A percentile compares a stretch with the other conserved stretches of the same genome.
phyloP scores from a whole-genome alignment of 805 yeast genomes.

The Candida easanensis region DNA sequence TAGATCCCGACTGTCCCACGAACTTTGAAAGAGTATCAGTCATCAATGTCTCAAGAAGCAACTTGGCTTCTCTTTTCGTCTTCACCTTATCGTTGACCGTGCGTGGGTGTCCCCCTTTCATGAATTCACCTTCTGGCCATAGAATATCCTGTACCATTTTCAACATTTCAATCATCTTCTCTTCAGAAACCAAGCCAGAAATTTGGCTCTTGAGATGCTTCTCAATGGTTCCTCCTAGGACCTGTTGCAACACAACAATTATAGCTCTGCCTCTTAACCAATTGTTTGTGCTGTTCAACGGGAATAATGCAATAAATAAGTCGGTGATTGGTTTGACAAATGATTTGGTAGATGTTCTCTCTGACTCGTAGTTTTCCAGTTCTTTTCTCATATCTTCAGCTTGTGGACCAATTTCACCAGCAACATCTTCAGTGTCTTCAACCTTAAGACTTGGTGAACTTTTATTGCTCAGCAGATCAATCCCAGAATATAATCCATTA shows the following conservation, averaged over 20 bases:
- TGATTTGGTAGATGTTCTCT: slow-evolving; percentile 32
- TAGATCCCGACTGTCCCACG: slow-evolving; percentile 67
- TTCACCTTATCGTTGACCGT: slow-evolving; percentile 48
- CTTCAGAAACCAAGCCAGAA: slow-evolving; percentile 40
- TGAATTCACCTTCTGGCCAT: slow-evolving; percentile 56
- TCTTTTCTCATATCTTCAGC: slow-evolving; percentile 53
- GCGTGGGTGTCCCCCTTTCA: slow-evolving; percentile 44
- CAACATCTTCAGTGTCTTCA: slow-evolving; percentile 9
- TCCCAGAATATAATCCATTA: slow-evolving; percentile 19
- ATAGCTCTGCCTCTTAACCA: slow-evolving; percentile 88
- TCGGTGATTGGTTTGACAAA: slow-evolving; percentile 85
- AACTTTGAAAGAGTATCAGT: slow-evolving; percentile 66
- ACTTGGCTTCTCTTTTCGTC: slow-evolving; percentile 56
- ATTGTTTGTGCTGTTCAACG: slow-evolving; percentile 57
- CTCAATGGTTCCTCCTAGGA: slow-evolving; percentile 86
- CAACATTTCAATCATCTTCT: slow-evolving; percentile 42
- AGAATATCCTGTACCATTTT: slow-evolving; percentile 28
- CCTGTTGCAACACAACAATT: slow-evolving; percentile 75
- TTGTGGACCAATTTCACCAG: slow-evolving; percentile 18
- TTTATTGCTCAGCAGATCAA: slow-evolving; percentile 13
- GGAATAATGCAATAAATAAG: slow-evolving; percentile 65
- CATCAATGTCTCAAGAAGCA: slow-evolving; percentile 54
- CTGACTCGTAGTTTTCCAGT: slow-evolving; percentile 39
- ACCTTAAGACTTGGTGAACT: slow-evolving; percentile 15
- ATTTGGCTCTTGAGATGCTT: slow-evolving; percentile 42